Evolutionary conservation across 1,284 basidiomycete genomes (phyloP), one percentile per base, ranked within the genome.

Genomic region (Trichosporon sp.): DNA sequence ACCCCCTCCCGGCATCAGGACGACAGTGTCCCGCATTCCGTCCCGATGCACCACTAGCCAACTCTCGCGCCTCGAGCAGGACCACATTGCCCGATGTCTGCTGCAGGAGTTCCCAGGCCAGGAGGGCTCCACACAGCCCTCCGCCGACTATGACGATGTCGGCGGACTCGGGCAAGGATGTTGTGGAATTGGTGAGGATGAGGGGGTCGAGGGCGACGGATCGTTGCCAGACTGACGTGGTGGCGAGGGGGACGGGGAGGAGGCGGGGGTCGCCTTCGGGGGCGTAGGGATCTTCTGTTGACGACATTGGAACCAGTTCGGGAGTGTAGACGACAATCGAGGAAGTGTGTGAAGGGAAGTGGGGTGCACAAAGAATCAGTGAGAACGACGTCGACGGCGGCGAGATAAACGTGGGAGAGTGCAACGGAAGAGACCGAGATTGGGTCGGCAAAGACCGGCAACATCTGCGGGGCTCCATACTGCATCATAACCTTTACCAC

Each of bases 11-110:
- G 0, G 77, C 76, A 21, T 81, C 75, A 2, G 79, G 80, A n/a
- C 80, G 76, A 66, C 80, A 82, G 69, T 83, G 80, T 0, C 82
- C 82, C 1, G 82, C 82, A 71, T 83, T 82, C 0, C 81, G 71
- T 1, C 83, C 83, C 5, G 75, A 77, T 2, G 83, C 83, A n/a
- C 83, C 83, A 0, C 79, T 80, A 37, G 78, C 80, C 8, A 77
- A 74, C 66, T 81, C 78, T n/a, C 83, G 68, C 4, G 83, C 83
- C 70, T 84, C 83, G 46, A 84, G 75, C 2, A 80, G 68, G 21
- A 80, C 75, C 26, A 83, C 73, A 8, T 48, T 78, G 31, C 72
- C 72, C 43, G 71, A 56, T 1, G 70, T 56, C 4, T 11, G 54
- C 4, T 61, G n/a, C 19, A 77, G 72, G 2, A 81, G 64, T 21